Base-by-base conservation (phyloP, 257 asterid genomes). In the Schizonepeta tenuifolia region DNA sequence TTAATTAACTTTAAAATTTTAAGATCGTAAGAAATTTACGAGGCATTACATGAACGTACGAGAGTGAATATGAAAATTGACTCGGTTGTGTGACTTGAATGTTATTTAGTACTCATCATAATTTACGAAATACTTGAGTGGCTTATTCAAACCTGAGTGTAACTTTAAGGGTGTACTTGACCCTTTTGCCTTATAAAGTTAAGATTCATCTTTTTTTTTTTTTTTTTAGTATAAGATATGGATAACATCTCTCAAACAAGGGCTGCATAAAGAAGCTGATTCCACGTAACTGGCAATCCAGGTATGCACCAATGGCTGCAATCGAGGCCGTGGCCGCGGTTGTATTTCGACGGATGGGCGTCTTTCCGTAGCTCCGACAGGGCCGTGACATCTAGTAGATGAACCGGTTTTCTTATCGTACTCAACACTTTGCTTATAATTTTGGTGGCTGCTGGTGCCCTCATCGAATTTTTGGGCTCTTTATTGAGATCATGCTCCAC, bases 201-300 rank as follows among this genome's bases (percentile, higher is more conserved):
- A n/a, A 28, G 33, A 28, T 28, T 28, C 33, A 0, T 28, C 3
- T 28, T 28, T 28, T n/a, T n/a, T n/a, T n/a, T n/a, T n/a, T 28
- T 28, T 28, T 3, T 28, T 4, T n/a, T n/a, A n/a, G 6, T 31
- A 31, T 3, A 3, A 31, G 35, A 31, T 5, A 31, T n/a, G 5
- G 36, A 31, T 31, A 9, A 8, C 36, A 31, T 7, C 43, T 38
- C 43, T 84, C 71, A 73, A 80, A 63, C 0, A 9, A 80, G 81
- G 7, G 85, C 81, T 1, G 96, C 86, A 72, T 85, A 86, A 40
- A 87, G 58, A 20, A 91, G 78, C 60, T 83, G 92, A 62, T 86
- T 91, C 96, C 96, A 91, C 17, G 80, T 81, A 54, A 87, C 92
- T 1, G 91, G 96, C 69, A 88, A 73, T 28, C 97, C 97, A 6